These are phyloP conservation scores for Physcomitrium patens DNA, from an alignment of 225 moss, liverwort and hornwort genomes.

Conservation along the genomic window DNA sequence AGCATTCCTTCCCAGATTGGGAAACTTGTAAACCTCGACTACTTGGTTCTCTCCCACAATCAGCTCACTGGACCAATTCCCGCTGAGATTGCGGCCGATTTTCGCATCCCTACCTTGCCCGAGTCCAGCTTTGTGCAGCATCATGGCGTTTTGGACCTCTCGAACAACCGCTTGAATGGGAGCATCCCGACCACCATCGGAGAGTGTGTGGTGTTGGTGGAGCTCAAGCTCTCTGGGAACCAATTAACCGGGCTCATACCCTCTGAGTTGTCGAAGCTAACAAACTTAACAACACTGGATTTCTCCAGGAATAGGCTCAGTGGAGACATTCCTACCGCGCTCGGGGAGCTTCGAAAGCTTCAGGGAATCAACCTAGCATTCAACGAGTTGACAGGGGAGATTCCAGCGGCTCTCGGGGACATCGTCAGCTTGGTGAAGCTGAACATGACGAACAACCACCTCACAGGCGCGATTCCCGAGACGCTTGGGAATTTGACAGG, in stretches of 20 bases:
- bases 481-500: conserved; percentile 32
- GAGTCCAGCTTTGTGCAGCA: conserved; percentile 39
- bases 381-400: conserved; percentile 29
- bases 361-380: conserved; percentile 37
- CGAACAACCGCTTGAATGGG: conserved; percentile 31
- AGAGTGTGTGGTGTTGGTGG: conserved; percentile 30
- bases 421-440: conserved; percentile 30
- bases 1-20: conserved; percentile 54
- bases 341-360: conserved; percentile 23
- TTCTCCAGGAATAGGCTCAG: conserved; percentile 31
- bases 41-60: conserved; percentile 62
- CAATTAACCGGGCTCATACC: conserved; percentile 31
- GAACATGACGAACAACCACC: conserved; percentile 23
- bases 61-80: conserved; percentile 61
- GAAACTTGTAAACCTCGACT: conserved; percentile 57
- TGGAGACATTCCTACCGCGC: conserved; percentile 31
- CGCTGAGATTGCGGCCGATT: conserved; percentile 45
- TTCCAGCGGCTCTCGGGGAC: conserved; percentile 29
- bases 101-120: conserved; percentile 33
- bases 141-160: conserved; percentile 36
- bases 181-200: conserved; percentile 30
- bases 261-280: conserved; percentile 23
- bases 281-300: conserved; percentile 28
- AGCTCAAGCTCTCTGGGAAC: conserved; percentile 38
- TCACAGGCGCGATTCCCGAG: conserved; percentile 31